phyloP scores from a whole-genome alignment of 2,329 filamentous ascomycete species.

The Fusarium euwallaceae region DNA sequence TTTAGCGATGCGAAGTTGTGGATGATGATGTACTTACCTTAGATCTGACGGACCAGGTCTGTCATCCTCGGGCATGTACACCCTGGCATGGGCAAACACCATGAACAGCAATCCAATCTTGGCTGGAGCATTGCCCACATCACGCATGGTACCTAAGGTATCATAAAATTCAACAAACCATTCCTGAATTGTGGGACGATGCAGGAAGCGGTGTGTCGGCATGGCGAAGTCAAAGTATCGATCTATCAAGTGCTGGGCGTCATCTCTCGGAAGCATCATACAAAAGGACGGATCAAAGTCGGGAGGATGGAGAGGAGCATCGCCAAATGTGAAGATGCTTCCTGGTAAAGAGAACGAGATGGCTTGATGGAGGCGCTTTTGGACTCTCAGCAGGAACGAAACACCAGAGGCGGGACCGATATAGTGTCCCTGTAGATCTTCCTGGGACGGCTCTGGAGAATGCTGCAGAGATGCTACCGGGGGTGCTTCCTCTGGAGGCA shows the following conservation, averaged over 20 bases:
- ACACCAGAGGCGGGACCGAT: constrained; percentile 50
- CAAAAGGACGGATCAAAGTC: constrained; percentile 53
- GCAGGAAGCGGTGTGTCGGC: constrained; percentile 68
- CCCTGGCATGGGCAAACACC: constrained; percentile 64
- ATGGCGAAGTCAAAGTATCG: constrained; percentile 70
- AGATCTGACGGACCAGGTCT: constrained; percentile 42
- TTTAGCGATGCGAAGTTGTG: neutral
- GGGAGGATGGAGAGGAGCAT: constrained; percentile 58
- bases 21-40: constrained; percentile 10
- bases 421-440: constrained; percentile 50
- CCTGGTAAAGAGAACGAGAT: constrained; percentile 45
- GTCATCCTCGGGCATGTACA: constrained; percentile 52
- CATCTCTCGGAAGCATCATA: constrained; percentile 56
- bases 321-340: constrained; percentile 63
- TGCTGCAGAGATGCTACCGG: constrained; percentile 34
- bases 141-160: constrained; percentile 47
- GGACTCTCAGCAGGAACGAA: constrained; percentile 48
- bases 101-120: constrained; percentile 62
- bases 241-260: constrained; percentile 55
- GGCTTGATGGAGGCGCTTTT: constrained; percentile 48
- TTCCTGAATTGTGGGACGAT: constrained; percentile 63
- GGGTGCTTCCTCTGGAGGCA: neutral
- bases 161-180: constrained; percentile 61
- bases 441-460: constrained; percentile 49
- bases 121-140: constrained; percentile 36